phyloP scores from a whole-genome alignment of 108 stramenopile species.

The Cyclostephanos tholiformis region DNA sequence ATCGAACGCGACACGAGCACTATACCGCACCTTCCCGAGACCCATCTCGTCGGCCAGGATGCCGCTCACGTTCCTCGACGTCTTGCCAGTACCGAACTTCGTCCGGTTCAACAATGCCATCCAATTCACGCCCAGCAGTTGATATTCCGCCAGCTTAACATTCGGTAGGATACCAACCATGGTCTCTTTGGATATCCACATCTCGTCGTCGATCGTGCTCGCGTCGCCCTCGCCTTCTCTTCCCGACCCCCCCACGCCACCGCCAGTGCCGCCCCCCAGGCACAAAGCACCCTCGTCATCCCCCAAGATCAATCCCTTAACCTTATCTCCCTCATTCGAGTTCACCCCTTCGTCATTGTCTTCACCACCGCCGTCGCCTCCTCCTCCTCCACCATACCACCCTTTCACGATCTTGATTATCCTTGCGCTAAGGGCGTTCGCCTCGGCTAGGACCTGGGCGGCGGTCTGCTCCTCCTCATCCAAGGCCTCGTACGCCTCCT shows the following conservation, averaged over 20 bases:
- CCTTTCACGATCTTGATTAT: slow-evolving; percentile 61
- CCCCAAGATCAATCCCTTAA: slow-evolving; percentile 32
- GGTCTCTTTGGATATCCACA: slow-evolving; percentile 67
- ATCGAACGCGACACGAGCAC: background rate
- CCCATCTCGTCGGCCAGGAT: slow-evolving; percentile 98
- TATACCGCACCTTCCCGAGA: slow-evolving; percentile 53
- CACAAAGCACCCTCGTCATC: slow-evolving; percentile 73
- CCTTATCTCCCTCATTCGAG: slow-evolving; percentile 1
- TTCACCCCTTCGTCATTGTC: background rate
- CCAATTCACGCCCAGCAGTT: slow-evolving; percentile 90
- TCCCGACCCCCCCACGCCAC: slow-evolving; percentile 12
- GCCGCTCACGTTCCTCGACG: slow-evolving; percentile 83
- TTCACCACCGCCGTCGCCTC: slow-evolving; percentile 4
- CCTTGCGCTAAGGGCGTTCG: slow-evolving; percentile 69
- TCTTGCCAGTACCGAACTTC: slow-evolving; percentile 53
- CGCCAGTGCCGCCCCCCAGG: slow-evolving; percentile 36
- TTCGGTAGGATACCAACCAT: slow-evolving; percentile 67
- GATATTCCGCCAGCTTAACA: slow-evolving; percentile 75
- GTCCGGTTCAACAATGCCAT: slow-evolving; percentile 76
- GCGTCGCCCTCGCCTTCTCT: background rate
- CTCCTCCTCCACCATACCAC: slow-evolving; percentile 48
- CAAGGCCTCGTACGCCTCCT: slow-evolving; percentile 23
- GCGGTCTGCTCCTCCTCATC: slow-evolving; percentile 72
- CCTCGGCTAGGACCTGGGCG: slow-evolving; percentile 58
- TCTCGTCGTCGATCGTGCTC: slow-evolving; percentile 10